A percentile compares a stretch with the other conserved stretches of the same genome.
phyloP scores from a whole-genome alignment of 306 rosid species.

The Lathyrus aphaca region DNA sequence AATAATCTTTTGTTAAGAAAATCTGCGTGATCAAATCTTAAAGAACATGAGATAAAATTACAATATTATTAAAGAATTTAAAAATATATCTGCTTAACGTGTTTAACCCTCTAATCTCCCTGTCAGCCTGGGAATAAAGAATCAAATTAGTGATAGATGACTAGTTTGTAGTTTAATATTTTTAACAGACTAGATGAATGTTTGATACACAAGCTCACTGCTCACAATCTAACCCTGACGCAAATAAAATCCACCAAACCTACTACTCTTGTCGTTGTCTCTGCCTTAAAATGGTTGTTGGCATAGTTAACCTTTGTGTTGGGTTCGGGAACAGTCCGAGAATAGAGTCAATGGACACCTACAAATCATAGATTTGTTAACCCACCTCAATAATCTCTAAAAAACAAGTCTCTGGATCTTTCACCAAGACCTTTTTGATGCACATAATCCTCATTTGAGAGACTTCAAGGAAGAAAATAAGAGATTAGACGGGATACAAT shows the following conservation, averaged over 20 bases:
- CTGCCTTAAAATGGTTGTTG: conserved; percentile 35
- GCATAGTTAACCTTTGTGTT: conserved; percentile 24
- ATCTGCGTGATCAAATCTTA: not conserved
- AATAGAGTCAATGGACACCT: conserved; percentile 33
- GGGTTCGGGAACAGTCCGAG: not conserved
- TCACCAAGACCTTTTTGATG: too few relatives aligned
- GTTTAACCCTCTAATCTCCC: conserved; percentile 13
- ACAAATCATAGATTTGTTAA: conserved; percentile 32
- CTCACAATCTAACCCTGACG: conserved; percentile 27
- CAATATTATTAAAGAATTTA: not conserved
- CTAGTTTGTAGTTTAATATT: conserved; percentile 30
- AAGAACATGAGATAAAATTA: not conserved
- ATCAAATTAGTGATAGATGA: conserved; percentile 15
- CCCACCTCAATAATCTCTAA: conserved; percentile 10
- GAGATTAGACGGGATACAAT: too few relatives aligned
- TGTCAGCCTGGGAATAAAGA: conserved; percentile 10
- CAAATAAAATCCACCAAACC: conserved; percentile 40
- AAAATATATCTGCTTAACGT: not conserved
- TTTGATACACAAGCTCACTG: conserved; percentile 43
- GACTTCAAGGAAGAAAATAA: too few relatives aligned
- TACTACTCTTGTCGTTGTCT: conserved; percentile 52
- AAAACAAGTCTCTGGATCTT: too few relatives aligned
- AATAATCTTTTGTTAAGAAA: not conserved
- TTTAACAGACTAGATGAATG: conserved; percentile 3
- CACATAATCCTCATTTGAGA: too few relatives aligned